Evolutionary conservation across 306 rosid species (phyloP).

Genomic region (Castanea sativa): DNA sequence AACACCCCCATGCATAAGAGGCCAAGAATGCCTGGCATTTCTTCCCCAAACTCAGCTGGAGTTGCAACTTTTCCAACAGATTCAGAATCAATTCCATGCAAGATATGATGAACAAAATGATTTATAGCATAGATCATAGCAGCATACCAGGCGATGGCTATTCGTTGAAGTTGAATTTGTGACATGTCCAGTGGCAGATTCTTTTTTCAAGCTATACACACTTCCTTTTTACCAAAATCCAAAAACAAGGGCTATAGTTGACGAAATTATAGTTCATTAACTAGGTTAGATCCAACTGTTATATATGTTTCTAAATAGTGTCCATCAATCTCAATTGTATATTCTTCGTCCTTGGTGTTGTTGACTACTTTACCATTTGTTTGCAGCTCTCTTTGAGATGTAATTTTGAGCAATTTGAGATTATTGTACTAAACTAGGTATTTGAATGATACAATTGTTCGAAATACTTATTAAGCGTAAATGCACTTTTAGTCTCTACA

Average conservation of each 20-base stretch:
- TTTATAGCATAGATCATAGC: constrained; percentile 16
- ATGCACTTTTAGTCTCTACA: too few species aligned
- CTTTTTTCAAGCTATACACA: background rate
- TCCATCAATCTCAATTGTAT: too few species aligned
- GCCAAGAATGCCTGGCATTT: constrained; percentile 22
- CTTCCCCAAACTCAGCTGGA: constrained; percentile 24
- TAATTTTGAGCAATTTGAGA: too few species aligned
- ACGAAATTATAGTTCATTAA: background rate
- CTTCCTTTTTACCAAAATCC: background rate
- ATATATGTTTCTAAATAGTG: too few species aligned
- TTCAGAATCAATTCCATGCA: constrained; percentile 24
- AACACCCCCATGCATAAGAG: constrained; percentile 63
- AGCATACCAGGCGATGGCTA: constrained; percentile 20
- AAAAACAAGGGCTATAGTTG: background rate
- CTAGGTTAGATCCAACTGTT: too few species aligned
- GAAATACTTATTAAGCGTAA: too few species aligned
- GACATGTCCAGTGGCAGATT: background rate
- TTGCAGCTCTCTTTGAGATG: too few species aligned
- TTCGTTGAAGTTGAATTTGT: background rate
- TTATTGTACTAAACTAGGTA: too few species aligned
- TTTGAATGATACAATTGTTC: too few species aligned
- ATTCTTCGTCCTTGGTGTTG: too few species aligned
- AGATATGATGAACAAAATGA: constrained; percentile 17
- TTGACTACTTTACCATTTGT: too few species aligned
- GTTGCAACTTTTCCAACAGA: constrained; percentile 21